Conservation (phyloP, 2,329 filamentous ascomycete genomes). For the Phialophora macrospora region DNA sequence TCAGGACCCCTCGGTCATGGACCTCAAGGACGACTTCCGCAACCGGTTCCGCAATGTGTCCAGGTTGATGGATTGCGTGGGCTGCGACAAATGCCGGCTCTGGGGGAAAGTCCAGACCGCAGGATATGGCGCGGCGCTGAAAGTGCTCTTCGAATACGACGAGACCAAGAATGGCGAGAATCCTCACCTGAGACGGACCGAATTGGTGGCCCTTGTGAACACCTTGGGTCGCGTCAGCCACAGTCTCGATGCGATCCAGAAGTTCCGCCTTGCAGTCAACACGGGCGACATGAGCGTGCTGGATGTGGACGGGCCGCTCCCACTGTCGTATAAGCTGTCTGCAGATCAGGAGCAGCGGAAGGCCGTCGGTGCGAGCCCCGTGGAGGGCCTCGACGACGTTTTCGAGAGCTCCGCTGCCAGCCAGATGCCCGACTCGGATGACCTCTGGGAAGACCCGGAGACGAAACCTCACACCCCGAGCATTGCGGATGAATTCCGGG, state of each 20-base stretch:
- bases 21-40: conserved; percentile 93
- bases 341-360: conserved; percentile 38
- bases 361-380: conserved; percentile 35
- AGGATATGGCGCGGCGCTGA: conserved; percentile 91
- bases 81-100: conserved; percentile 96
- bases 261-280: conserved; percentile 65
- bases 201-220: conserved; percentile 93
- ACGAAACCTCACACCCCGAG: conserved; percentile 39
- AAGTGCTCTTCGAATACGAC: conserved; percentile 94
- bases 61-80: conserved; percentile 96
- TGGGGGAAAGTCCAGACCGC: conserved; percentile 98
- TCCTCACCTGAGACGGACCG: conserved; percentile 80
- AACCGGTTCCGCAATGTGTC: conserved; percentile 97
- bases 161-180: conserved; percentile 65
- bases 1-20: conserved; percentile 67
- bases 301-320: conserved; percentile 24
- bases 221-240: conserved; percentile 86
- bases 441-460: conserved; percentile 40
- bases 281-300: conserved; percentile 39
- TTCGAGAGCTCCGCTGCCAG: background rate
- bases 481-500: conserved; percentile 62
- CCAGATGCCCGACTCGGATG: background rate
- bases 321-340: conserved; percentile 32
- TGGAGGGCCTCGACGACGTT: background rate
- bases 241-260: conserved; percentile 73